These are phyloP conservation scores for Trichoderma sp. DNA, from an alignment of 2,329 filamentous ascomycete species.

Conservation along the genomic window DNA sequence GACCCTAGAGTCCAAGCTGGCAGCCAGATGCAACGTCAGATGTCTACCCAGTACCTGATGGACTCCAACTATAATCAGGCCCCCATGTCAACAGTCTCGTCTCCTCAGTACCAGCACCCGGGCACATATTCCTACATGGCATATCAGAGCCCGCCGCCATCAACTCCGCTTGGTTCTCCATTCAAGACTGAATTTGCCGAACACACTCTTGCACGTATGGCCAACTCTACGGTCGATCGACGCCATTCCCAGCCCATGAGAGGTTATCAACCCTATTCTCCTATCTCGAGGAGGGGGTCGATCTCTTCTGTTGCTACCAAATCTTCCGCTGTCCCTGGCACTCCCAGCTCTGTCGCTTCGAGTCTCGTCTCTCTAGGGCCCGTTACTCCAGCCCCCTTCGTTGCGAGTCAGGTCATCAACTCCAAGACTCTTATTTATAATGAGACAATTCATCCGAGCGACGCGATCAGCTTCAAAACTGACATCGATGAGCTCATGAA, in stretches of 20 bases:
- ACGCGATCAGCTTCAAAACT: slow-evolving; percentile 70
- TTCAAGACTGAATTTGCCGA: slow-evolving; percentile 40
- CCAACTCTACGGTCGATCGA: slow-evolving; percentile 29
- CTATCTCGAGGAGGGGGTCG: slow-evolving; percentile 37
- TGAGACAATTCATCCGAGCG: slow-evolving; percentile 47
- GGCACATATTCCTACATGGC: slow-evolving; percentile 47
- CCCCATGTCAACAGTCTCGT: slow-evolving; percentile 44
- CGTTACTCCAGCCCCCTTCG: slow-evolving; percentile 19
- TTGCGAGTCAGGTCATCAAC: slow-evolving; percentile 23
- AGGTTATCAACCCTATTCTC: slow-evolving; percentile 38
- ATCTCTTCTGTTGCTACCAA: slow-evolving; percentile 24
- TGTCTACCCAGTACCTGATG: slow-evolving; percentile 52
- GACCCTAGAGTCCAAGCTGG: slow-evolving; percentile 44
- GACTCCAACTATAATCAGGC: slow-evolving; percentile 46
- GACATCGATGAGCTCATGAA: slow-evolving; percentile 88
- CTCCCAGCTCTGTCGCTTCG: slow-evolving; percentile 16
- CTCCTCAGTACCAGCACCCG: slow-evolving; percentile 46
- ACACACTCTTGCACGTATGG: slow-evolving; percentile 28
- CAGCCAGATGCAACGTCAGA: slow-evolving; percentile 45
- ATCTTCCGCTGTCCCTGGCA: slow-evolving; percentile 27
- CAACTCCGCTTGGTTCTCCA: slow-evolving; percentile 37
- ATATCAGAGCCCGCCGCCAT: slow-evolving; percentile 42
- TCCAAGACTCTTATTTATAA: slow-evolving; percentile 49
- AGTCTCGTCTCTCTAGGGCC: slow-evolving; percentile 18
- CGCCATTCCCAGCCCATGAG: slow-evolving; percentile 34